phyloP scores from a whole-genome alignment of 495 filamentous ascomycete genomes.

The Penicillium antarcticum region DNA sequence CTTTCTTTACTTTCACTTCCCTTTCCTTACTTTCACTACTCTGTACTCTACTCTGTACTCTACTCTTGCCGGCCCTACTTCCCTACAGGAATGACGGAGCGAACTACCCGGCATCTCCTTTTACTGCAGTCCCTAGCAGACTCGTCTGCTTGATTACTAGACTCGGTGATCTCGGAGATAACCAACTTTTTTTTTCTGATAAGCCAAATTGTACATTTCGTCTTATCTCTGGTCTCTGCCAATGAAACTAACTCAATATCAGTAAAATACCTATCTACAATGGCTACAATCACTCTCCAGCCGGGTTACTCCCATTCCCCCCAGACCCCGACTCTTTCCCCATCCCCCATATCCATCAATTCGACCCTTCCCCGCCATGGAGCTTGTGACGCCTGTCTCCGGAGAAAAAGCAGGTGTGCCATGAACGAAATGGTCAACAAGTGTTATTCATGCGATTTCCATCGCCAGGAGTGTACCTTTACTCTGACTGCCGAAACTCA shows the following conservation, averaged over 20 bases:
- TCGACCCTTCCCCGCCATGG: conserved; percentile 39
- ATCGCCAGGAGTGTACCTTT: conserved; percentile 54
- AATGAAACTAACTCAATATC: conserved; percentile 3
- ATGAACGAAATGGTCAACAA: conserved; percentile 62
- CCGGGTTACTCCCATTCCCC: conserved; percentile 29
- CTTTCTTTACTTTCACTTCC: background rate
- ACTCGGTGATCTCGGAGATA: conserved; percentile 19
- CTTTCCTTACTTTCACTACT: background rate
- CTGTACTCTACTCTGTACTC: too few relatives aligned
- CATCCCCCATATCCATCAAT: conserved; percentile 26
- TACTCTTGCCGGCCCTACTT: too few relatives aligned
- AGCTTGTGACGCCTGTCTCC: conserved; percentile 76
- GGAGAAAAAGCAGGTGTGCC: conserved; percentile 84
- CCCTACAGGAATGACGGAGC: conserved; percentile 29
- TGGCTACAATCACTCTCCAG: conserved; percentile 47
- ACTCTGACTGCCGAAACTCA: conserved; percentile 43
- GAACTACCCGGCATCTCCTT: conserved; percentile 29
- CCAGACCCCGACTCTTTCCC: conserved; percentile 27
- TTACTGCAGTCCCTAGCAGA: conserved; percentile 27
- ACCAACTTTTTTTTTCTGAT: conserved; percentile 7
- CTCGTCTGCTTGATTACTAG: conserved; percentile 7
- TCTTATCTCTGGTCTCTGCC: conserved; percentile 2
- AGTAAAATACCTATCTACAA: background rate
- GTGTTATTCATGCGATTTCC: conserved; percentile 53
- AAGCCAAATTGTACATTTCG: conserved; percentile 5